Percentiles rank a stretch among this genome's conserved stretches.
These are phyloP conservation scores for Manihot esculenta DNA, from an alignment of 441 rosid species.

Conservation along the genomic window DNA sequence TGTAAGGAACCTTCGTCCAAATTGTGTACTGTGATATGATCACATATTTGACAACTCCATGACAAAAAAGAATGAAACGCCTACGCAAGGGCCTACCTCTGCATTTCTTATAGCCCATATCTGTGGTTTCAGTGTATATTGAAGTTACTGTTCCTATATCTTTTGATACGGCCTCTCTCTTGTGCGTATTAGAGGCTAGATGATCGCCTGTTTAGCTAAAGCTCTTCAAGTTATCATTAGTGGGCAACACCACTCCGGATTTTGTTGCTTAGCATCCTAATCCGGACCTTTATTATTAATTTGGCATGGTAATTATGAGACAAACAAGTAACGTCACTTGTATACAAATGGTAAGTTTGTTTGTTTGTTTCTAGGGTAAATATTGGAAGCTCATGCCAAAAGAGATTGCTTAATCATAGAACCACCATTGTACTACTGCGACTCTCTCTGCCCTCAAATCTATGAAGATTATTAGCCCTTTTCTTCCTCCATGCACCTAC, in stretches of 20 bases:
- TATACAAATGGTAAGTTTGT: constrained; percentile 5
- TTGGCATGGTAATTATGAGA: constrained; percentile 4
- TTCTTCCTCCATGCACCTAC: constrained; percentile 8
- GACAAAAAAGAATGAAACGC: no score
- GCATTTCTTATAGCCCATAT: no score
- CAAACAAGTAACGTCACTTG: constrained; percentile 28
- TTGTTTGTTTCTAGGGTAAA: constrained; percentile 13
- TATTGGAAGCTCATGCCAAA: not conserved
- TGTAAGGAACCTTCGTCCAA: not conserved
- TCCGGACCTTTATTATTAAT: not conserved
- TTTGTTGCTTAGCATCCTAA: constrained; percentile 34
- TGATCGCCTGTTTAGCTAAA: not conserved
- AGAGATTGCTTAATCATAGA: constrained; percentile 4
- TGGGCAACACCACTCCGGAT: constrained; percentile 61
- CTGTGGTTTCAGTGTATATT: no score
- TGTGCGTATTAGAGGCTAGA: no score
- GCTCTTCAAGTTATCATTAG: constrained; percentile 12
- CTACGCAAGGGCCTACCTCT: no score
- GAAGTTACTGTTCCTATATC: no score
- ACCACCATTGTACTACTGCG: not conserved
- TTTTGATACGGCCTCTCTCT: no score
- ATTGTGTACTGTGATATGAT: not conserved
- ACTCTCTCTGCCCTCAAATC: constrained; percentile 2
- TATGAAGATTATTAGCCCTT: constrained; percentile 7
- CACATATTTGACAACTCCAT: constrained; percentile 10